A percentile compares a stretch with the other conserved stretches of the same genome.
phyloP scores from a whole-genome alignment of 2,329 filamentous ascomycete species.

The Macroventuria anomochaeta region DNA sequence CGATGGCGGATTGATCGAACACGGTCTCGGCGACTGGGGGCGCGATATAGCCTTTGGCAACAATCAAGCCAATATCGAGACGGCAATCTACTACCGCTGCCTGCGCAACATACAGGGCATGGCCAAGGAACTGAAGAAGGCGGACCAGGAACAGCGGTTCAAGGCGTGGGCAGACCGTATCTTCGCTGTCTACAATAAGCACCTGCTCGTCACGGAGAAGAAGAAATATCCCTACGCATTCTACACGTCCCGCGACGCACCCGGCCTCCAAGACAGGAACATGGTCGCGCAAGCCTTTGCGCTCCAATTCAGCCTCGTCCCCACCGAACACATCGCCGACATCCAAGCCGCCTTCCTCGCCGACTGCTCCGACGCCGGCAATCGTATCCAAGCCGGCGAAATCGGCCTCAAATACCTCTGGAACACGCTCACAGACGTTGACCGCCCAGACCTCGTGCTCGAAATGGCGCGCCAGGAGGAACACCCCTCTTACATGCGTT shows the following conservation, averaged over 20 bases:
- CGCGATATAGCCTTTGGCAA: constrained; percentile 54
- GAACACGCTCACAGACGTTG: constrained; percentile 52
- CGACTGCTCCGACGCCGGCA: constrained; percentile 28
- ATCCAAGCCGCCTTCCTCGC: constrained; percentile 41
- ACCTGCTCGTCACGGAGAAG: constrained; percentile 31
- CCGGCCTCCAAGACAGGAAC: constrained; percentile 42
- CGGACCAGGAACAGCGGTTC: constrained; percentile 21
- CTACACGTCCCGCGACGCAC: constrained; percentile 50
- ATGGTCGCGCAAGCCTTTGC: constrained; percentile 52
- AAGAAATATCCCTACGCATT: constrained; percentile 45
- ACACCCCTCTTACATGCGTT: constrained; percentile 54
- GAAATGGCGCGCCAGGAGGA: constrained; percentile 57
- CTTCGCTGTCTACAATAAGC: constrained; percentile 27
- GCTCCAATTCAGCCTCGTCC: constrained; percentile 46
- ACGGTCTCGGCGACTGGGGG: constrained; percentile 55
- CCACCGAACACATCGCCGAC: constrained; percentile 29
- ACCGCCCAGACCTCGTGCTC: constrained; percentile 48
- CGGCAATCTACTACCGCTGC: constrained; percentile 54
- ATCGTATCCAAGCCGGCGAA: constrained; percentile 51
- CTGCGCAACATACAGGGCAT: constrained; percentile 47
- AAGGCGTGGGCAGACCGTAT: constrained; percentile 32
- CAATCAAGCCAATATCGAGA: constrained; percentile 56
- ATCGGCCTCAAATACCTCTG: constrained; percentile 54
- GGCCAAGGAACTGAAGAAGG: constrained; percentile 30
- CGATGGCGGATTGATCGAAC: constrained; percentile 52